Base-by-base conservation (phyloP, 306 rosid genomes). In the Sindora glabra region DNA sequence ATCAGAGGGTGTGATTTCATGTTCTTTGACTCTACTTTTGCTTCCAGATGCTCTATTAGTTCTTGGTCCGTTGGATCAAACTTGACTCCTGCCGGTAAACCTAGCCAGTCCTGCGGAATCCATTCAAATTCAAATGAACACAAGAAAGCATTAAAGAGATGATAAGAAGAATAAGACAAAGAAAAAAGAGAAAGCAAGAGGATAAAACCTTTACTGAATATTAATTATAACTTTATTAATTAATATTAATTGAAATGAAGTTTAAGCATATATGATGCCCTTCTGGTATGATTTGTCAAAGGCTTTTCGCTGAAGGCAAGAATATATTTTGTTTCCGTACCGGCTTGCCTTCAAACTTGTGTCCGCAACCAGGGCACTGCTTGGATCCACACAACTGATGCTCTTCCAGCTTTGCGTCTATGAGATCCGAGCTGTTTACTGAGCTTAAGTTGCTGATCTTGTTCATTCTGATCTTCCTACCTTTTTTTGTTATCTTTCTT, bases 61-160 rank as follows among this genome's bases (percentile, higher is more conserved):
- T 94, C 99, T 82, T 94, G 99, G 73, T 94, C 99, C 5, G 99
- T 94, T 36, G 99, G 98, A 71, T 92, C 98, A 68, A 92, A 92
- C 71, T 89, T 91, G 79, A 91, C 98, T 68, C 98, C 98, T 4
- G 99, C 97, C 46, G 99, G 99, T 73, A 94, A 77, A 82, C 99
- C 99, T 64, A 89, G 65, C 99, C 99, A 94, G 55, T 94, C 95
- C 99, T 89, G 80, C 65, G 59, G 37, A 29, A 26, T 40, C 59
- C 56, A 34, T 30, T 26, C 59, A 58, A 65, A 61, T 60, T 67
- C 38, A 51, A 56, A 46, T 44, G 33, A 57, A 67, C 54, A 46
- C 15, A 12, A 39, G n/a, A 47, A 51, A 12, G 23, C 10, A 1
- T 25, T 49, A 6, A 15, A 22, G 42, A 21, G 12, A 65, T 52